A percentile compares a stretch with the other conserved stretches of the same genome.
phyloP scores from a whole-genome alignment of 2,329 filamentous ascomycete genomes.

The Cladophialophora yegresii region DNA sequence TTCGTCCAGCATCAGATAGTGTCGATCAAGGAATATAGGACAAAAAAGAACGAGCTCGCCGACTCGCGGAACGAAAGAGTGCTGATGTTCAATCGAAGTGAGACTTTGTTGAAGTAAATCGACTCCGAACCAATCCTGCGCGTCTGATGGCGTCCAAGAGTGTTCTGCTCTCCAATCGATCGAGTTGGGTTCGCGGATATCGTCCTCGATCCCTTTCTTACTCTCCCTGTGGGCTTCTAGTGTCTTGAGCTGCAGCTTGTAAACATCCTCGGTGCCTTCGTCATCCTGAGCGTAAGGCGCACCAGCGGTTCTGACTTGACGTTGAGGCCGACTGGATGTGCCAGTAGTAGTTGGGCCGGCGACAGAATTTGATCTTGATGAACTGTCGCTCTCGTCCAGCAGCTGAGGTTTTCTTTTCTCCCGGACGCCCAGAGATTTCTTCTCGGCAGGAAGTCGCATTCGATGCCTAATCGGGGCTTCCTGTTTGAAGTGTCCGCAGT shows the following conservation, averaged over 20 bases:
- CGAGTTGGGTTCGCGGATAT: constrained; percentile 53
- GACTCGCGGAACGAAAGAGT: constrained; percentile 55
- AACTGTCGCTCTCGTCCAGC: constrained; percentile 11
- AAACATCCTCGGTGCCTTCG: constrained; percentile 59
- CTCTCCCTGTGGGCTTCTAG: constrained; percentile 43
- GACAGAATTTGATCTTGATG: constrained; percentile 21
- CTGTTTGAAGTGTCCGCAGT: constrained; percentile 44
- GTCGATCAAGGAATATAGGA: constrained; percentile 39
- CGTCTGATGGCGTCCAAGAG: constrained; percentile 10
- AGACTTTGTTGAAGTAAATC: constrained; percentile 48
- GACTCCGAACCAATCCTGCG: constrained; percentile 32
- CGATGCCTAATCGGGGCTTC: constrained; percentile 25
- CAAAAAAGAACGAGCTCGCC: constrained; percentile 62
- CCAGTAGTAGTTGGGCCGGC: constrained; percentile 19
- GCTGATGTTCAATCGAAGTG: constrained; percentile 46
- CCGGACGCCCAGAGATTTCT: neutral
- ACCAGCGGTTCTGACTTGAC: constrained; percentile 30
- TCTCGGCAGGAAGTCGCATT: constrained; percentile 13
- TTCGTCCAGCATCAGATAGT: constrained; percentile 44
- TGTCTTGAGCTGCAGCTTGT: constrained; percentile 53
- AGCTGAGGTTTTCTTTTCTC: constrained; percentile 25
- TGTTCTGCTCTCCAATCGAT: constrained; percentile 60
- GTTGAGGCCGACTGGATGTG: constrained; percentile 30
- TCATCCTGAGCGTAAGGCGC: constrained; percentile 44
- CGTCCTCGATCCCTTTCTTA: constrained; percentile 46